Conservation (phyloP, 768 basidiomycete genomes). For the Ramaria rubella region DNA sequence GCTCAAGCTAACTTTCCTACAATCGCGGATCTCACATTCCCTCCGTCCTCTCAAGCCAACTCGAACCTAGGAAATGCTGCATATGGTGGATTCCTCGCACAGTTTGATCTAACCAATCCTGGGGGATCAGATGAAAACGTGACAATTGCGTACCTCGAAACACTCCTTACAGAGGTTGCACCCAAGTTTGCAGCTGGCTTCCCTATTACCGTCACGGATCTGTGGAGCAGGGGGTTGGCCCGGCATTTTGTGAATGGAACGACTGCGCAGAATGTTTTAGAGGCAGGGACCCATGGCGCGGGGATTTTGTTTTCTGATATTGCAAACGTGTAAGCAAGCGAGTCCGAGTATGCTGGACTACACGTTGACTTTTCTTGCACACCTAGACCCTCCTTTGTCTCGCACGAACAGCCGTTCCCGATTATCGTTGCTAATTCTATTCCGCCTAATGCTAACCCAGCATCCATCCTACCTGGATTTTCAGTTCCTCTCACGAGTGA, state of each 20-base stretch:
- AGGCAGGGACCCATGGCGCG: constrained; percentile 26
- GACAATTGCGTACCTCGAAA: constrained; percentile 14
- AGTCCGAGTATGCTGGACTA: neutral
- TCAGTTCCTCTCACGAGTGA: constrained; percentile 27
- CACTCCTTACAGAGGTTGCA: constrained; percentile 21
- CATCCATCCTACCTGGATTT: constrained; percentile 18
- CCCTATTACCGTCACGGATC: constrained; percentile 25
- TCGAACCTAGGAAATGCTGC: constrained; percentile 2
- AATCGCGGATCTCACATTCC: constrained; percentile 34
- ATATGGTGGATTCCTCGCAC: constrained; percentile 29
- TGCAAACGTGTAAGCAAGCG: constrained; percentile 25
- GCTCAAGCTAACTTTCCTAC: constrained; percentile 35
- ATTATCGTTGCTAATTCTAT: constrained; percentile 27
- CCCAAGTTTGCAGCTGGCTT: constrained; percentile 29
- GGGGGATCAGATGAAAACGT: constrained; percentile 15
- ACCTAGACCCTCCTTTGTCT: constrained; percentile 27
- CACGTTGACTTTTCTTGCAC: neutral
- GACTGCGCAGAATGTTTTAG: constrained; percentile 25
- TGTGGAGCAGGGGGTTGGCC: constrained; percentile 23
- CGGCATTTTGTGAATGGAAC: constrained; percentile 37
- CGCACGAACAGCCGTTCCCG: constrained; percentile 34
- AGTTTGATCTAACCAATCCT: constrained; percentile 18
- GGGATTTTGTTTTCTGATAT: constrained; percentile 31
- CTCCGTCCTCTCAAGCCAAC: constrained; percentile 17
- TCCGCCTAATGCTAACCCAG: constrained; percentile 22